These are phyloP conservation scores for Lachancea dasiensis DNA, from an alignment of 805 yeast species.

Conservation along the genomic window DNA sequence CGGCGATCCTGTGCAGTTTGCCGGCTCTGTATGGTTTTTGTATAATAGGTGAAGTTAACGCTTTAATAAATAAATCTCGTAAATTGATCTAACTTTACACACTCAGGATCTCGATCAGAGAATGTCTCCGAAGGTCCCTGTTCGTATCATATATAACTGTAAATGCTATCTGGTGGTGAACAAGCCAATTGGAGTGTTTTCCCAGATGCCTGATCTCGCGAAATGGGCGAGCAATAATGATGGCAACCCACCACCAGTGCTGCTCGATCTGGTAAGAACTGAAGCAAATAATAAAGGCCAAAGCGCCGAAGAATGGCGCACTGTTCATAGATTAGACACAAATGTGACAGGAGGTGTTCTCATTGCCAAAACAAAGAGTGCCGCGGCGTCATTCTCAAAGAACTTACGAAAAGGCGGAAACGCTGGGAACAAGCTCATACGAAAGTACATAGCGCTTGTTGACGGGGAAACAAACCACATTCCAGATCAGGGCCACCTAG, in stretches of 20 bases:
- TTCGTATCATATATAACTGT: constrained; percentile 4
- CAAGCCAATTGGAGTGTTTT: constrained; percentile 33
- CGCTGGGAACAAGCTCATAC: constrained; percentile 30
- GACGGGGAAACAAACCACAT: constrained; percentile 5
- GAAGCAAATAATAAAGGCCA: constrained; percentile 1
- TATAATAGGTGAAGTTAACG: too few species aligned
- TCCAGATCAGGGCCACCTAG: constrained; percentile 11
- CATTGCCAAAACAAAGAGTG: constrained; percentile 30
- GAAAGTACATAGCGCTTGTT: constrained; percentile 34
- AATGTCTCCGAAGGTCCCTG: background rate
- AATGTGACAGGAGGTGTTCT: constrained; percentile 39
- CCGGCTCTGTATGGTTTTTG: too few species aligned
- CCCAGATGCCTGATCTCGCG: constrained; percentile 30
- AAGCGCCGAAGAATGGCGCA: constrained; percentile 14
- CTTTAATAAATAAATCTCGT: too few species aligned
- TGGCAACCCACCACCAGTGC: constrained; percentile 12
- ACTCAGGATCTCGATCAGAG: background rate
- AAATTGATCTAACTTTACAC: background rate
- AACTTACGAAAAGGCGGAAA: constrained; percentile 33
- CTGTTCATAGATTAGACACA: constrained; percentile 37
- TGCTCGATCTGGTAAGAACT: constrained; percentile 18
- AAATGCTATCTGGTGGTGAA: constrained; percentile 31
- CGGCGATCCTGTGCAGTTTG: too few species aligned
- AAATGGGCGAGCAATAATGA: constrained; percentile 10
- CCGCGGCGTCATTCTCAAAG: constrained; percentile 32